phyloP scores from a whole-genome alignment of 352 stramenopile genomes.

The Poterioochromonas sp. region DNA sequence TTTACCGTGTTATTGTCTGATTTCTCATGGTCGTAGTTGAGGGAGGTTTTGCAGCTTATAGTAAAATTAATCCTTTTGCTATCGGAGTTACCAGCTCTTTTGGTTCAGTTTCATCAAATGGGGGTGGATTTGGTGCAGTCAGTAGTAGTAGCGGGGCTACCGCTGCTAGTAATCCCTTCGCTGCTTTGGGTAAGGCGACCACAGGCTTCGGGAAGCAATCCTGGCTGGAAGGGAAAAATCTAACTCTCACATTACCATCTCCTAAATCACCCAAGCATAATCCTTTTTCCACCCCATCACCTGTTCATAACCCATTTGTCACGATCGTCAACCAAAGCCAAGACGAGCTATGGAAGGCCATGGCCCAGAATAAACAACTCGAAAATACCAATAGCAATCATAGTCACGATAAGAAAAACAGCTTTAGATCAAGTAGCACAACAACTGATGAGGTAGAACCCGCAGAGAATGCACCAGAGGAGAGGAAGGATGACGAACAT shows the following conservation, averaged over 20 bases:
- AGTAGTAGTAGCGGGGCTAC: no score
- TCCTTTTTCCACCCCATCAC: conserved; percentile 13
- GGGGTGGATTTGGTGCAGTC: no score
- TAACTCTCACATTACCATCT: not conserved
- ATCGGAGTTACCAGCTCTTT: no score
- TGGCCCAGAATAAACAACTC: not conserved
- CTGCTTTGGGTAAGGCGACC: no score
- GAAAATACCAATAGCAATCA: not conserved
- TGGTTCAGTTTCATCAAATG: no score
- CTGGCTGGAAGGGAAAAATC: no score
- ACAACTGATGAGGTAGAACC: not conserved
- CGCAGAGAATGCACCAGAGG: not conserved
- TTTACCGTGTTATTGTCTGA: no score
- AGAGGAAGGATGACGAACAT: not conserved
- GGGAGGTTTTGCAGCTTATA: conserved; percentile 2
- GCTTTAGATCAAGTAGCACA: not conserved
- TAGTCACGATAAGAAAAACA: not conserved
- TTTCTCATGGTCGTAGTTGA: no score
- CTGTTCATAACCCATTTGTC: conserved; percentile 27
- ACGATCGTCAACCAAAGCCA: conserved; percentile 5
- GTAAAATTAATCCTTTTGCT: conserved; percentile 6
- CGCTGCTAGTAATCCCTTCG: no score
- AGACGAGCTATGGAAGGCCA: conserved; percentile 9
- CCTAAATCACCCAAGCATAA: conserved; percentile 23
- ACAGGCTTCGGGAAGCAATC: no score